Base-by-base conservation (phyloP, 2,329 filamentous ascomycete species). In the Teratosphaeria destructans region DNA sequence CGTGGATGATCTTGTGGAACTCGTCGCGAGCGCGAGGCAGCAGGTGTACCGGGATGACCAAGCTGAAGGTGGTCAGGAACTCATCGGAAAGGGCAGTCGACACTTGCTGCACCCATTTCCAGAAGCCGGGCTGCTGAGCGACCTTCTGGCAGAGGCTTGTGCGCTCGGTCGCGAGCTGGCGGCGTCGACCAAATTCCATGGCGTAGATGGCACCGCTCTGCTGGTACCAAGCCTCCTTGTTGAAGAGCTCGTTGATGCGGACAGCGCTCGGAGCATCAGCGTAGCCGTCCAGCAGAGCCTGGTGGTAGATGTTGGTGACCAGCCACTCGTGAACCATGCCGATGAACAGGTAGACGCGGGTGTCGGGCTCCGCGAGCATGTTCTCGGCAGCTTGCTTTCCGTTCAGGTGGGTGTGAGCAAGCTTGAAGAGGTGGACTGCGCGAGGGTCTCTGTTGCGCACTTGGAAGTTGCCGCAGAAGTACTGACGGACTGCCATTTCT, bases 41-140 rank as follows among this genome's bases (percentile, higher is more conserved):
- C 34, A 23, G 16, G 16, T 16, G 10, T 7, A 47, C 54, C 4
- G 19, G 53, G 32, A 63, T 58, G 53, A 61, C 37, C 27, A 26
- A 16, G 10, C 14, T 37, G 61, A 64, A 27, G n/a, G 53, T 11
- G 32, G 4, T 39, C 37, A 62, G 14, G 16, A 63, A 37, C 4
- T 52, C 49, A 16, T 55, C 35, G 32, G 57, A 54, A 14, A 60
- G 19, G n/a, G 29, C 27, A 32, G n/a, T 27, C 6, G 56, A 53
- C 16, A 34, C 7, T 10, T 59, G 37, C 39, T 62, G 56, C n/a
- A 56, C 32, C 60, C 62, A 64, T 29, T 60, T 53, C 60, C 58
- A 59, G 57, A 65, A 61, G 52, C 59, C 61, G n/a, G 59, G 59
- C 49, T 53, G 43, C 14, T 37, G 23, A 26, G 49, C 52, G 37